Conservation (phyloP, 805 yeast species). For the Ogataea nakhonphanomensis region DNA sequence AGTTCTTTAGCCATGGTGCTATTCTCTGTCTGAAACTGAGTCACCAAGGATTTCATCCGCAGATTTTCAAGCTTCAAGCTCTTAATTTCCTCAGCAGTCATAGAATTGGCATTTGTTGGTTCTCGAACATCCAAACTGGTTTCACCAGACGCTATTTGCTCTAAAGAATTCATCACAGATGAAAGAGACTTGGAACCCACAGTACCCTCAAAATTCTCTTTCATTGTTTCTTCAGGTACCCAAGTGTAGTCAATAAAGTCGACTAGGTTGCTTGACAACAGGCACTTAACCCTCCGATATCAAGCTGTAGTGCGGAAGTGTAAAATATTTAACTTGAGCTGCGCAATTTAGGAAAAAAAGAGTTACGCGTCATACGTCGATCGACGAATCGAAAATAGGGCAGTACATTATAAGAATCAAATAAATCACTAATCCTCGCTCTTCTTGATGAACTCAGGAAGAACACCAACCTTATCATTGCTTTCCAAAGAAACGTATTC, state of each 20-base stretch:
- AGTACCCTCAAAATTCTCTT: conserved; percentile 5
- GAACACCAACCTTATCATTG: conserved; percentile 20
- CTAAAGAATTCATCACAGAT: conserved; percentile 7
- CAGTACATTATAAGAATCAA: too few relatives aligned
- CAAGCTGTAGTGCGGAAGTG: background rate
- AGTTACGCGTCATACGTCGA: conserved; percentile 11
- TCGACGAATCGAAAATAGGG: conserved; percentile 3
- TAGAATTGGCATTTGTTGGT: background rate
- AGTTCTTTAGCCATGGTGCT: background rate
- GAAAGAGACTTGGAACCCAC: conserved; percentile 6
- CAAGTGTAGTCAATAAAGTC: background rate
- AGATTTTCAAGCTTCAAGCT: conserved; percentile 10
- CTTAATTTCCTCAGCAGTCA: background rate
- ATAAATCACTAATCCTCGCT: conserved; percentile 2
- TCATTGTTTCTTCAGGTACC: background rate
- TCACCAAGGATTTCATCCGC: conserved; percentile 1
- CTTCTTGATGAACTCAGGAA: conserved; percentile 21
- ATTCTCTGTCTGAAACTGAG: conserved; percentile 1
- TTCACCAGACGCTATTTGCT: conserved; percentile 6
- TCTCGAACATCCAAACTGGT: conserved; percentile 6
- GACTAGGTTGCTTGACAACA: background rate
- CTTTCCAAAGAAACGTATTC: conserved; percentile 30
- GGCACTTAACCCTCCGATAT: too few relatives aligned
- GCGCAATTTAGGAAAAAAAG: conserved; percentile 4
- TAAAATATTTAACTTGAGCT: background rate